Evolutionary conservation across 306 rosid genomes (phyloP).

Genomic region (Trifolium subterraneum): DNA sequence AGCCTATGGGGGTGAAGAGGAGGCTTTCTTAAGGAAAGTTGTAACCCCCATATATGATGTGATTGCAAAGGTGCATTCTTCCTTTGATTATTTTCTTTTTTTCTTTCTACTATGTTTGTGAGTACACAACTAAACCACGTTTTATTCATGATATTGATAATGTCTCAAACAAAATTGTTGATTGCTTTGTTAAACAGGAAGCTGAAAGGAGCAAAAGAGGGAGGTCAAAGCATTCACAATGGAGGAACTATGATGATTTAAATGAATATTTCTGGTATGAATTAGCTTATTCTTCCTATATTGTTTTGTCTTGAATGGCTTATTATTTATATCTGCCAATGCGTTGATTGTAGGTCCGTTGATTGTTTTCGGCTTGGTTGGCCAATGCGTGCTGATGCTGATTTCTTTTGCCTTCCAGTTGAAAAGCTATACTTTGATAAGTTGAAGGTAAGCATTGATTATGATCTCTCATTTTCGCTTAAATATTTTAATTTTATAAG

Average conservation of each 20-base stretch:
- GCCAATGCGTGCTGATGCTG: constrained; percentile 99
- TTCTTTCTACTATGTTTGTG: constrained; percentile 9
- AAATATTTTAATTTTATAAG: constrained; percentile 6
- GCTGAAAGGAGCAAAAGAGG: constrained; percentile 77
- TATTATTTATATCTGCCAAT: constrained; percentile 18
- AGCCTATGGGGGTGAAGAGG: constrained; percentile 98
- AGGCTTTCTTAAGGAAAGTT: constrained; percentile 85
- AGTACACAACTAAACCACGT: not conserved
- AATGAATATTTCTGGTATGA: constrained; percentile 94
- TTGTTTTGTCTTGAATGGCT: constrained; percentile 5
- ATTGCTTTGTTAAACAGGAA: constrained; percentile 63
- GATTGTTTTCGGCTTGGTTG: constrained; percentile 96
- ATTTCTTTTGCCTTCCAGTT: constrained; percentile 70
- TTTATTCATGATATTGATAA: constrained; percentile 33
- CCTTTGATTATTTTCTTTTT: constrained; percentile 23
- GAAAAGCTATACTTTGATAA: constrained; percentile 50
- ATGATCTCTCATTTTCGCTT: constrained; percentile 14
- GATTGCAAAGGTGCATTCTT: constrained; percentile 76
- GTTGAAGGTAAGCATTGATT: constrained; percentile 61
- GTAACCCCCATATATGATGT: constrained; percentile 94
- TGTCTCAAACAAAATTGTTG: constrained; percentile 20
- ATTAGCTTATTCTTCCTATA: constrained; percentile 22
- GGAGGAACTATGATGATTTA: constrained; percentile 98
- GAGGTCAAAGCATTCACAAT: constrained; percentile 97
- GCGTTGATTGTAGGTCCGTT: constrained; percentile 71